Evolutionary conservation across 2,329 filamentous ascomycete genomes (phyloP), one percentile per base, ranked within the genome.

Genomic region (Trichoderma asperellum): DNA sequence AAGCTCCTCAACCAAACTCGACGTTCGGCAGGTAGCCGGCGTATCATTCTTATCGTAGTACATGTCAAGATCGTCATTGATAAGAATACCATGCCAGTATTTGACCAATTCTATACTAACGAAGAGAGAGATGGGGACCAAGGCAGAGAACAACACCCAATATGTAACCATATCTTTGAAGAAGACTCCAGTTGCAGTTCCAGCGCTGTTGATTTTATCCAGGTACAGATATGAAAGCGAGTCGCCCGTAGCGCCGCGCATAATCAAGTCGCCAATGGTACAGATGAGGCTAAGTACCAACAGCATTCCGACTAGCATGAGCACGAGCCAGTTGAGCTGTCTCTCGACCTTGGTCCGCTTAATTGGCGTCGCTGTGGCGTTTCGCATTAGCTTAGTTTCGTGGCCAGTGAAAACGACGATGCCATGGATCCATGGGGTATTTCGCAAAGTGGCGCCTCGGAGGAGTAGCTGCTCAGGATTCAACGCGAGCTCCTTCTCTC

Each of bases 331-430:
- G 80, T 99, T 99, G 74, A 99, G 91, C 84, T 96, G 92, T 72
- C 91, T 89, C 81, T 99, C 96, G 7, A 99, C 95, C 74, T 94
- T 95, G 43, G 96, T 99, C 68, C 95, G 92, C 84, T 99, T 99
- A 83, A 99, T 99, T 6, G 96, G 96, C 1, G 96, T 92, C 5
- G 95, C 95, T 3, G 95, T 99, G 21, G 96, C 96, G 78, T 99
- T 99, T 74, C 96, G 91, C 96, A 99, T 98, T 72, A 99, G 87
- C 81, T 99, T 99, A 7, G 96, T 98, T 82, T 99, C 96, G 80
- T 99, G 96, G 63, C 96, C 96, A 12, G 81, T 83, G 76, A 98
- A 99, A 18, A 99, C 95, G 67, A 99, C 96, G 21, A 97, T 88
- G 49, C 95, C 96, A 78, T 99, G 93, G 60, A 98, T 89, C 95